Conservation (phyloP, 331 rosid species). For the Rosa hybrid region DNA sequence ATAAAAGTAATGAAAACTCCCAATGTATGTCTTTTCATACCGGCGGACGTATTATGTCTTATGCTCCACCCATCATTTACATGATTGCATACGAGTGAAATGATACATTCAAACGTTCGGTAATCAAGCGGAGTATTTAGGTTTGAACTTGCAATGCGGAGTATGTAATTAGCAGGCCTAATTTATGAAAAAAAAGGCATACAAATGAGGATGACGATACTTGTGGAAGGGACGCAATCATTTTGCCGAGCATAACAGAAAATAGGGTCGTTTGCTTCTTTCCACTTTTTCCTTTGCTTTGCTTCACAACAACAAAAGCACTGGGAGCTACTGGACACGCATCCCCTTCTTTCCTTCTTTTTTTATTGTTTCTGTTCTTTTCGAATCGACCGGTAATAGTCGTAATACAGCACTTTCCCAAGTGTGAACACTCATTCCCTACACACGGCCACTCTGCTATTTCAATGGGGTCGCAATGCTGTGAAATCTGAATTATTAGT, state of each 20-base stretch:
- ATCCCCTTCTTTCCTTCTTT: neutral
- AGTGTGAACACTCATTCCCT: neutral
- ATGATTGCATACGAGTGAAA: too few relatives aligned
- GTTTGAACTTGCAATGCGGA: too few relatives aligned
- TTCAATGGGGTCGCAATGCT: neutral
- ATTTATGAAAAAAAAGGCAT: too few relatives aligned
- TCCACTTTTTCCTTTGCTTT: neutral
- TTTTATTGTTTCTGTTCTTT: too few relatives aligned
- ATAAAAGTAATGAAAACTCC: too few relatives aligned
- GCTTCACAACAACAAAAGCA: conserved; percentile 8
- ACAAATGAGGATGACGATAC: neutral
- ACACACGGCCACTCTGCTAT: too few relatives aligned
- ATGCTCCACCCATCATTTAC: too few relatives aligned
- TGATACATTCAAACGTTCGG: too few relatives aligned
- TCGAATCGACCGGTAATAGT: too few relatives aligned
- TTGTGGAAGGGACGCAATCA: neutral
- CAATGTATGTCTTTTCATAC: too few relatives aligned
- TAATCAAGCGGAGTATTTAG: too few relatives aligned
- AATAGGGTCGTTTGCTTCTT: neutral
- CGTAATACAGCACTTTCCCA: neutral
- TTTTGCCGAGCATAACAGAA: neutral
- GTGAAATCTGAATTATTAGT: neutral
- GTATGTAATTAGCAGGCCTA: neutral
- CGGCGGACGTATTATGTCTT: too few relatives aligned
- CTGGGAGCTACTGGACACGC: neutral